Evolutionary conservation across 495 filamentous ascomycete genomes (phyloP).

Genomic region (Penicillium tannophilum): DNA sequence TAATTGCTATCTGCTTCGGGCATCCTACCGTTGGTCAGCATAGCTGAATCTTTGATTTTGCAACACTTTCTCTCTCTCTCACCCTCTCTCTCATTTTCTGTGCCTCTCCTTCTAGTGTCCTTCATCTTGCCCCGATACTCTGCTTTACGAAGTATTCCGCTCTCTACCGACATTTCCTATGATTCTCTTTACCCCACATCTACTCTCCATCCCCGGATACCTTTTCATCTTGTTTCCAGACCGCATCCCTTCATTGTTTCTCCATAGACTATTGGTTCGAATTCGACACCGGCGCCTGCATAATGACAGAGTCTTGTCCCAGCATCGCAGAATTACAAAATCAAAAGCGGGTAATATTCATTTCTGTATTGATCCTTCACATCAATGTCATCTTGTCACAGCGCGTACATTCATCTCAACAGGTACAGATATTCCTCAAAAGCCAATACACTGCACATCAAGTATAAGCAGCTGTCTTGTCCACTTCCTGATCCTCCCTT

Average conservation of each 20-base stretch:
- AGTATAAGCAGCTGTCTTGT: slow-evolving; percentile 1
- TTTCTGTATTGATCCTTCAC: background rate
- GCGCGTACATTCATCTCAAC: no score
- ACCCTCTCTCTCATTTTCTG: background rate
- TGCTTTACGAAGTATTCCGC: slow-evolving; percentile 10
- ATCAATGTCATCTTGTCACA: background rate
- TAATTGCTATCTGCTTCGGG: slow-evolving; percentile 6
- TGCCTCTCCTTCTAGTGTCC: slow-evolving; percentile 9
- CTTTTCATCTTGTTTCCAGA: background rate
- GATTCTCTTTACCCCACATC: background rate
- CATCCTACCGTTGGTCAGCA: slow-evolving; percentile 3
- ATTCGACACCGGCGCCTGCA: slow-evolving; percentile 3
- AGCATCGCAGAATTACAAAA: background rate
- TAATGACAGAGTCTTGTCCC: slow-evolving; percentile 7
- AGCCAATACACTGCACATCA: background rate
- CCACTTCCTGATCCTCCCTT: slow-evolving; percentile 8
- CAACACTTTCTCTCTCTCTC: background rate
- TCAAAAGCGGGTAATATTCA: background rate
- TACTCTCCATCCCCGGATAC: background rate
- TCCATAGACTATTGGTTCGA: slow-evolving; percentile 16
- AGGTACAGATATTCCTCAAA: background rate
- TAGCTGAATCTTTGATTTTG: slow-evolving; percentile 11
- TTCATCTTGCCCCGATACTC: slow-evolving; percentile 10
- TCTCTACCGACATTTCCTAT: slow-evolving; percentile 17
- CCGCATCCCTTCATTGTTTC: background rate